Evolutionary conservation across 2,329 filamentous ascomycete genomes (phyloP).

Genomic region (Fusarium musae): DNA sequence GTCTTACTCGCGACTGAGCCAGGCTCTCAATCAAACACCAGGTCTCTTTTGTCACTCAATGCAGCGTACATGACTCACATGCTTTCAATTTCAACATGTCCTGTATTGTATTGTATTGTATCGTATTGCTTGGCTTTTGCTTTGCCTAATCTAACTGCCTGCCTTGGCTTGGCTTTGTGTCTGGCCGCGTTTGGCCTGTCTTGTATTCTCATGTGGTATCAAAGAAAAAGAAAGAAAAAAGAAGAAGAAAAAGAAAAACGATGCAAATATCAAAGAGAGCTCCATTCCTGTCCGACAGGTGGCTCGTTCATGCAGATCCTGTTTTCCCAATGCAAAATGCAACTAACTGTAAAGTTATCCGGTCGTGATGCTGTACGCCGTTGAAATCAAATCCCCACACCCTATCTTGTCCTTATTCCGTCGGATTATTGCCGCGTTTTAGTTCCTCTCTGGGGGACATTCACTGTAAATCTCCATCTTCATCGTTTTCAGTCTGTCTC

Average conservation of each 20-base stretch:
- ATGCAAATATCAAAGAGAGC: conserved; percentile 42
- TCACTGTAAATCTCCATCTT: conserved; percentile 68
- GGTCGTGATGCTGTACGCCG: conserved; percentile 43
- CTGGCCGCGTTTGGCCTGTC: conserved; percentile 23
- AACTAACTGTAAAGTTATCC: conserved; percentile 43
- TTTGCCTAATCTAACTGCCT: conserved; percentile 34
- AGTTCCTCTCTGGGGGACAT: conserved; percentile 48
- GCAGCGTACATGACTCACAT: neutral
- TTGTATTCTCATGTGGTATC: conserved; percentile 42
- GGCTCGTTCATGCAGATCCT: conserved; percentile 41
- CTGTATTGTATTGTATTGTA: conserved; percentile 42
- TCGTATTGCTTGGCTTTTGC: conserved; percentile 26
- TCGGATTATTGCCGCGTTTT: conserved; percentile 31
- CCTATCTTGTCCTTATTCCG: conserved; percentile 13
- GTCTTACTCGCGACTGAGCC: neutral
- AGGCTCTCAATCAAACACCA: neutral
- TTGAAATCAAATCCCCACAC: conserved; percentile 16
- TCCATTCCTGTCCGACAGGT: conserved; percentile 32
- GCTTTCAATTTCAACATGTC: conserved; percentile 32
- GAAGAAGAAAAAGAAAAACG: conserved; percentile 6
- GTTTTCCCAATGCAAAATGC: conserved; percentile 39
- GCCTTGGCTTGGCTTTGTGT: conserved; percentile 1
- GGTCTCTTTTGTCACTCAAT: conserved; percentile 3
- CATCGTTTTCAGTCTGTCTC: conserved; percentile 63
- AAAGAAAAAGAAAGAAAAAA: conserved; percentile 11